Evolutionary conservation across 441 rosid species (phyloP).

Genomic region (Erodium texanum): DNA sequence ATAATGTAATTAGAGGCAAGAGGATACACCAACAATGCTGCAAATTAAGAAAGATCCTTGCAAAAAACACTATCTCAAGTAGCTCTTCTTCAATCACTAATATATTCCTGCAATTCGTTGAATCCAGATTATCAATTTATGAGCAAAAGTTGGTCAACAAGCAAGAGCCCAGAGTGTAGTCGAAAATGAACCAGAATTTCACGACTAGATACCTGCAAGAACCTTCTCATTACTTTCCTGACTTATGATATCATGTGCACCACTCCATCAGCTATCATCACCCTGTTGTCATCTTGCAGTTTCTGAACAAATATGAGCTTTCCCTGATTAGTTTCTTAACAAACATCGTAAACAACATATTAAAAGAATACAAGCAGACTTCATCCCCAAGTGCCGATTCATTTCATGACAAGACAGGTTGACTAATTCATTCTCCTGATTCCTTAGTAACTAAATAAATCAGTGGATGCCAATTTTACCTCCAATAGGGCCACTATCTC

Average conservation of each 20-base stretch:
- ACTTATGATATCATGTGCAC: conserved; percentile 55
- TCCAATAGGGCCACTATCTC: conserved; percentile 61
- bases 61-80: neutral
- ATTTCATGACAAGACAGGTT: too few species aligned
- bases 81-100: neutral
- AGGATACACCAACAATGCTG: neutral
- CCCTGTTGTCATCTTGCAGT: conserved; percentile 83
- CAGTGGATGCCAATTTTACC: conserved; percentile 32
- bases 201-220: neutral
- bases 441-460: neutral
- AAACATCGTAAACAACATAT: conserved; percentile 4
- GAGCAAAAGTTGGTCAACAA: neutral
- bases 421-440: neutral
- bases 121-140: neutral
- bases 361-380: too few species aligned
- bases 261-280: conserved; percentile 70
- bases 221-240: neutral
- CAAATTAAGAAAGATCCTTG: neutral
- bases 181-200: too few species aligned
- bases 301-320: conserved; percentile 39
- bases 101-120: neutral
- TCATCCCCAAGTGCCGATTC: too few species aligned
- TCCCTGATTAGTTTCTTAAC: neutral
- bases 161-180: too few species aligned
- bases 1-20: neutral